Base-by-base conservation (phyloP, 192 early-diverging fungal species). In the Oehlia diaphana region DNA sequence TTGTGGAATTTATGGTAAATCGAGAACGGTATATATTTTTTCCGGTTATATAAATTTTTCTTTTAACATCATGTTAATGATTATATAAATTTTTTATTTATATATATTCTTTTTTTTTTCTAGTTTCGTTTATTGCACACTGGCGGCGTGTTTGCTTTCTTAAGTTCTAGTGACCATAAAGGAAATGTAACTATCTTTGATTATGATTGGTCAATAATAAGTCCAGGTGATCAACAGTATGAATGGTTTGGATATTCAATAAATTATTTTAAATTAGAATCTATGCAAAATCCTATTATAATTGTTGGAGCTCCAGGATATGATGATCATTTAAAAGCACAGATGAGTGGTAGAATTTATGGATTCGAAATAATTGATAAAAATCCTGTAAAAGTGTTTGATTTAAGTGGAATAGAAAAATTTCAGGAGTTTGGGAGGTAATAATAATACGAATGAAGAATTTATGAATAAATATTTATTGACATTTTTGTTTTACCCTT, bases 381-480 rank as follows among this genome's bases (percentile, higher is more conserved):
- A 14, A 64, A 1, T 44, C 19, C 39, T 61, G 35, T 63, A 28
- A 31, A 75, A 16, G 53, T 65, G 44, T 82, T 82, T 77, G 78
- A 63, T 63, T 78, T 85, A 63, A 78, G 74, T 47, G 85, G 85
- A 19, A 71, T 72, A 21, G 72, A 47, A 3, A 73, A 82, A 31
- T 84, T 86, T 76, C 79, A 82, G 47, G 80, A 78, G 37, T 83
- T 83, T 58, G 85, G 85, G 71, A 86, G 80, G 81, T 84, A 82
- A 80, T 9, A 47, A 64, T 44, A 70, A 39, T 42, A 44, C 0
- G 2, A n/a, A 6, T n/a, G 0, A 44, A n/a, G 9, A 10, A 39
- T 3, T 37, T 47, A 3, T n/a, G 16, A 19, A 58, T 44, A 70
- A 39, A 37, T 70, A 58, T 63, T 69, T 31, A 37, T 80, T 12